A percentile compares a stretch with the other conserved stretches of the same genome.
phyloP scores from a whole-genome alignment of 1,284 basidiomycete genomes.

The Malassezia yamatoensis region DNA sequence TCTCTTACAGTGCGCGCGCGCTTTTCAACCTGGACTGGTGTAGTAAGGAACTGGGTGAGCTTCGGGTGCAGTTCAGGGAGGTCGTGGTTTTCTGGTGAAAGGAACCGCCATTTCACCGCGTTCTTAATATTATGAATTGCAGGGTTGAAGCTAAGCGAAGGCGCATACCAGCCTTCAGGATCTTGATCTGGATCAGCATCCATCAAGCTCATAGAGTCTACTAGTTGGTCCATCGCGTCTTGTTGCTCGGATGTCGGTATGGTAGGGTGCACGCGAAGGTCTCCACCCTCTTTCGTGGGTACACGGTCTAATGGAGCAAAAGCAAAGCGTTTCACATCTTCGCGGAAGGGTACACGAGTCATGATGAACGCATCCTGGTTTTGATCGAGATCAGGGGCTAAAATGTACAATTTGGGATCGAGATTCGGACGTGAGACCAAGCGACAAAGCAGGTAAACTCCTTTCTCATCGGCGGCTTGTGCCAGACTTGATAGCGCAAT shows the following conservation, averaged over 20 bases:
- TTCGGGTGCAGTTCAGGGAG: constrained; percentile 75
- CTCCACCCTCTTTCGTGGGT: constrained; percentile 65
- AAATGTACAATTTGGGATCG: constrained; percentile 58
- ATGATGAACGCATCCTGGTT: constrained; percentile 27
- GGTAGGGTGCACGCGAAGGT: constrained; percentile 64
- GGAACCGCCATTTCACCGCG: constrained; percentile 73
- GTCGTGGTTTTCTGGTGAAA: constrained; percentile 63
- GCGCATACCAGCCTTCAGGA: constrained; percentile 61
- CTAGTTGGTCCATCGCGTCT: constrained; percentile 71
- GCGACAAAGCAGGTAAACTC: constrained; percentile 65
- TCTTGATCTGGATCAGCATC: constrained; percentile 59
- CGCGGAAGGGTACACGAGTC: constrained; percentile 77
- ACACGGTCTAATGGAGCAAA: constrained; percentile 73
- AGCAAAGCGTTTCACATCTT: constrained; percentile 75
- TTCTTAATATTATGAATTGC: constrained; percentile 82
- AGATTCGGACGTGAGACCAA: constrained; percentile 64
- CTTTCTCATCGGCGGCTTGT: constrained; percentile 63
- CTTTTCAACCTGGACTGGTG: constrained; percentile 58
- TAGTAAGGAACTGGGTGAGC: constrained; percentile 68
- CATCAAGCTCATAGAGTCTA: constrained; percentile 73
- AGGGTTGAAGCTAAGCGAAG: constrained; percentile 70
- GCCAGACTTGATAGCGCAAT: constrained; percentile 75
- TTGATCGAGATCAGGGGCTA: constrained; percentile 27
- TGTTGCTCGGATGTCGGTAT: constrained; percentile 71
- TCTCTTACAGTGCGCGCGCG: constrained; percentile 47